Evolutionary conservation across 768 basidiomycete species (phyloP).

Genomic region (Boletellus ananiceps): DNA sequence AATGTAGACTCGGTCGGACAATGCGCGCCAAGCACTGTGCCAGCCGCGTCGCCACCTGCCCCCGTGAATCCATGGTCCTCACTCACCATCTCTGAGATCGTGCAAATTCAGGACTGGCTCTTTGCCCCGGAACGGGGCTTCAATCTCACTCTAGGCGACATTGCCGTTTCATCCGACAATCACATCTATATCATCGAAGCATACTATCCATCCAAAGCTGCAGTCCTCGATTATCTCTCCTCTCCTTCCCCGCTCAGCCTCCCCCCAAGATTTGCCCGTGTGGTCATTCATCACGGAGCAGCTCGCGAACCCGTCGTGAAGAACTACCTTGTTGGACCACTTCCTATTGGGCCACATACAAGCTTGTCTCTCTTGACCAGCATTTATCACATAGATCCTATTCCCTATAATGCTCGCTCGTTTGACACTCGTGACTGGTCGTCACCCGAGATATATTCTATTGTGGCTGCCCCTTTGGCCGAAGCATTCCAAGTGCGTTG

Average conservation of each 20-base stretch:
- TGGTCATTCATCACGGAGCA: conserved; percentile 49
- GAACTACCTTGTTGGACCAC: conserved; percentile 57
- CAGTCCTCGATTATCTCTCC: conserved; percentile 44
- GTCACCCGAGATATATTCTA: conserved; percentile 26
- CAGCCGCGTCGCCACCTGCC: conserved; percentile 37
- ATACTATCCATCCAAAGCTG: conserved; percentile 45
- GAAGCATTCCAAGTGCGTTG: conserved; percentile 39
- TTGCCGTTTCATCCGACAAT: conserved; percentile 43
- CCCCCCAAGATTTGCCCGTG: conserved; percentile 43
- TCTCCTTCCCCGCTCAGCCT: conserved; percentile 21
- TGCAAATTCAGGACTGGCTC: conserved; percentile 45
- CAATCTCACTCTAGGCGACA: conserved; percentile 42
- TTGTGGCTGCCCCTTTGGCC: conserved; percentile 34
- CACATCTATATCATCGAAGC: conserved; percentile 47
- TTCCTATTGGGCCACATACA: conserved; percentile 42
- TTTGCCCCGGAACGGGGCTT: conserved; percentile 36
- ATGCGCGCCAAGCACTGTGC: conserved; percentile 33
- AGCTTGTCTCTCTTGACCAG: conserved; percentile 40
- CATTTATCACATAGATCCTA: conserved; percentile 48
- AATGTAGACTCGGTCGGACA: conserved; percentile 21
- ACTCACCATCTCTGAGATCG: conserved; percentile 42
- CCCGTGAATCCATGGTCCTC: conserved; percentile 50
- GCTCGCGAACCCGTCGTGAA: conserved; percentile 38
- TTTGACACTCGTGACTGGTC: conserved; percentile 27
- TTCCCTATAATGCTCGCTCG: conserved; percentile 53